phyloP scores from a whole-genome alignment of 768 basidiomycete species.

The Tricholoma sp. region DNA sequence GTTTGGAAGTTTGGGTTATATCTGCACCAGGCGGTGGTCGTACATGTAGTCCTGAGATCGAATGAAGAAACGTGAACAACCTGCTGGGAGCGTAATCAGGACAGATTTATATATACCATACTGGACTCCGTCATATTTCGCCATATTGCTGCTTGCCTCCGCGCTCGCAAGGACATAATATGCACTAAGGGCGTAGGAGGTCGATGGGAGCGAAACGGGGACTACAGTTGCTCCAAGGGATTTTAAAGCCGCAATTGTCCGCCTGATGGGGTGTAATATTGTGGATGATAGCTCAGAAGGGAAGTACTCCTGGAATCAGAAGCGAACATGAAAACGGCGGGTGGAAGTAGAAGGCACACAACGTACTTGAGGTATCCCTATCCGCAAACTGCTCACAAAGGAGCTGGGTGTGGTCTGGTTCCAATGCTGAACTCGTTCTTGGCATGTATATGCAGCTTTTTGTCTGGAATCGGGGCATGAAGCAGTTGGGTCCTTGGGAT shows the following conservation, averaged over 20 bases:
- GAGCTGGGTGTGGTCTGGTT: background rate
- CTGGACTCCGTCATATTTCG: constrained; percentile 82
- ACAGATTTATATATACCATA: constrained; percentile 48
- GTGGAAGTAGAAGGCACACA: background rate
- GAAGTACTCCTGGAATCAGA: constrained; percentile 62
- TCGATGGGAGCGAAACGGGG: constrained; percentile 68
- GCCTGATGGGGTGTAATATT: constrained; percentile 41
- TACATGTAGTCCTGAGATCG: constrained; percentile 43
- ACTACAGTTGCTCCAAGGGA: constrained; percentile 59
- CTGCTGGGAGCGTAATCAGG: background rate
- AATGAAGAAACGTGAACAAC: background rate
- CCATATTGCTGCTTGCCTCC: constrained; percentile 90
- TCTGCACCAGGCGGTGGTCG: constrained; percentile 37
- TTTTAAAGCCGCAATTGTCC: constrained; percentile 34
- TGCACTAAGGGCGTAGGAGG: constrained; percentile 73
- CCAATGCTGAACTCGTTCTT: constrained; percentile 11
- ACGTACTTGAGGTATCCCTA: constrained; percentile 73
- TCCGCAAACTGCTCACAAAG: constrained; percentile 47
- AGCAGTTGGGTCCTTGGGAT: constrained; percentile 72
- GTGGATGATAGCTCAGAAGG: constrained; percentile 54
- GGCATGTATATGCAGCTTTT: constrained; percentile 13
- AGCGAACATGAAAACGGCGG: background rate
- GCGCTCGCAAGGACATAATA: constrained; percentile 97
- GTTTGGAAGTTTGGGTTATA: constrained; percentile 42
- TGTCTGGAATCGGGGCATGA: constrained; percentile 36